These are phyloP conservation scores for Ramaria rubella DNA, from an alignment of 768 basidiomycete genomes.

Conservation along the genomic window DNA sequence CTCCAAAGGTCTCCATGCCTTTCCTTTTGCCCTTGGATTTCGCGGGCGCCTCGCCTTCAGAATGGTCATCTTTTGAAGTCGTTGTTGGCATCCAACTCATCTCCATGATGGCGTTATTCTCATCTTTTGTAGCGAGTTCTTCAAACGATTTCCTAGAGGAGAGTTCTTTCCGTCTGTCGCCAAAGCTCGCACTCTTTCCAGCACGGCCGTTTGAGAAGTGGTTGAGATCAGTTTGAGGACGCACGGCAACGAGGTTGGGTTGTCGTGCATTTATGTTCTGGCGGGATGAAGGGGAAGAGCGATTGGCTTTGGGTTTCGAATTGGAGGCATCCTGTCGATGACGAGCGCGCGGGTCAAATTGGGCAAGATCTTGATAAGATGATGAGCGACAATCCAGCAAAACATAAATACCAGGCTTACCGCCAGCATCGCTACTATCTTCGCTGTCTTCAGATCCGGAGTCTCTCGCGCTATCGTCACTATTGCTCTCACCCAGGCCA, in stretches of 20 bases:
- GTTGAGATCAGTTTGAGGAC: slow-evolving; percentile 32
- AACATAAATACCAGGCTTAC: slow-evolving; percentile 16
- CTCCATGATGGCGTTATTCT: slow-evolving; percentile 60
- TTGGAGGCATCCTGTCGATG: slow-evolving; percentile 8
- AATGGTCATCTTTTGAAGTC: slow-evolving; percentile 23
- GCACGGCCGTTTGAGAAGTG: slow-evolving; percentile 14
- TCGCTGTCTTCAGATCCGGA: slow-evolving; percentile 27
- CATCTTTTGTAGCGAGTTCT: slow-evolving; percentile 3
- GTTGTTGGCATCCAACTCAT: slow-evolving; percentile 72
- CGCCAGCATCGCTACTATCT: slow-evolving; percentile 40
- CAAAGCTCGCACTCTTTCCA: slow-evolving; percentile 58
- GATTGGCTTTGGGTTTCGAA: slow-evolving; percentile 1
- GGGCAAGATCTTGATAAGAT: slow-evolving; percentile 17
- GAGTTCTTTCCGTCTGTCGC: slow-evolving; percentile 46
- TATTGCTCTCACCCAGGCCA: slow-evolving; percentile 34
- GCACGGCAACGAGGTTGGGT: slow-evolving; percentile 61
- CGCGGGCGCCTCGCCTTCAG: slow-evolving; percentile 29
- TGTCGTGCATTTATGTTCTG: not conserved
- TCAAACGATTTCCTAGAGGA: slow-evolving; percentile 6
- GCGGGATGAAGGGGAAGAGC: not conserved
- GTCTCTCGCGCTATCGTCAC: slow-evolving; percentile 23
- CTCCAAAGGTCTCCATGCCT: slow-evolving; percentile 76
- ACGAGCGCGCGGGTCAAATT: slow-evolving; percentile 18
- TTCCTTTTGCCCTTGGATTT: slow-evolving; percentile 38
- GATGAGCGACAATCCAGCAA: not conserved